These are phyloP conservation scores for Nitzschia palea DNA, from an alignment of 108 stramenopile genomes.

Conservation along the genomic window DNA sequence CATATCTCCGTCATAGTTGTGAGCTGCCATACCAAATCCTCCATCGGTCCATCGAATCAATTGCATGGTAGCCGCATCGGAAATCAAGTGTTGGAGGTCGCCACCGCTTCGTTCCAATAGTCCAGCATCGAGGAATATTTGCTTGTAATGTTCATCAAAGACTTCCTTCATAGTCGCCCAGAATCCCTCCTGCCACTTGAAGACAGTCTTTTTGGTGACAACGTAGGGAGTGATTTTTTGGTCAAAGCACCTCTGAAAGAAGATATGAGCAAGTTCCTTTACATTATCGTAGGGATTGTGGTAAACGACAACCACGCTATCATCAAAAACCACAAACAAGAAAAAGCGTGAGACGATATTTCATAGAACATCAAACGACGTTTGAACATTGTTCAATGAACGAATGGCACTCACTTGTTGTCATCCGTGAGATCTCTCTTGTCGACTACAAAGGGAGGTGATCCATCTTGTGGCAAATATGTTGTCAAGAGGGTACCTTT, in stretches of 20 bases:
- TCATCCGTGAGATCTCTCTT: slow-evolving; percentile 92
- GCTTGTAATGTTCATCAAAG: slow-evolving; percentile 92
- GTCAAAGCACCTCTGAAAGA: slow-evolving; percentile 91
- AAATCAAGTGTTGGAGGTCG: slow-evolving; percentile 92
- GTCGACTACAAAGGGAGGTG: slow-evolving; percentile 89
- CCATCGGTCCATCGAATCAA: slow-evolving; percentile 97
- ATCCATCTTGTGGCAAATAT: slow-evolving; percentile 87
- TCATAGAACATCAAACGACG: too few relatives aligned
- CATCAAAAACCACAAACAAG: not conserved
- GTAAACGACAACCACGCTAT: slow-evolving; percentile 88
- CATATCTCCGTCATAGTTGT: slow-evolving; percentile 96
- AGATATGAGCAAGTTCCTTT: slow-evolving; percentile 87
- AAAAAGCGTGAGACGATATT: not conserved
- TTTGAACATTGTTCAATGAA: too few relatives aligned
- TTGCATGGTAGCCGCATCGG: slow-evolving; percentile 98
- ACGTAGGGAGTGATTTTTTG: slow-evolving; percentile 92
- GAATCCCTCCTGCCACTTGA: slow-evolving; percentile 99
- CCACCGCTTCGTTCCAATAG: slow-evolving; percentile 89
- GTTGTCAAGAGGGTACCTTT: slow-evolving; percentile 89
- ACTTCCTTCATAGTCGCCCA: slow-evolving; percentile 93
- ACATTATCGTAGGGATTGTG: slow-evolving; percentile 98
- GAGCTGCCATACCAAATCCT: slow-evolving; percentile 96
- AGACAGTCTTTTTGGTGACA: slow-evolving; percentile 98
- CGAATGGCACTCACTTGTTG: slow-evolving; percentile 56
- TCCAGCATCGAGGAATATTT: slow-evolving; percentile 51